These are phyloP conservation scores for Plantago major DNA, from an alignment of 257 asterid genomes.

Conservation along the genomic window DNA sequence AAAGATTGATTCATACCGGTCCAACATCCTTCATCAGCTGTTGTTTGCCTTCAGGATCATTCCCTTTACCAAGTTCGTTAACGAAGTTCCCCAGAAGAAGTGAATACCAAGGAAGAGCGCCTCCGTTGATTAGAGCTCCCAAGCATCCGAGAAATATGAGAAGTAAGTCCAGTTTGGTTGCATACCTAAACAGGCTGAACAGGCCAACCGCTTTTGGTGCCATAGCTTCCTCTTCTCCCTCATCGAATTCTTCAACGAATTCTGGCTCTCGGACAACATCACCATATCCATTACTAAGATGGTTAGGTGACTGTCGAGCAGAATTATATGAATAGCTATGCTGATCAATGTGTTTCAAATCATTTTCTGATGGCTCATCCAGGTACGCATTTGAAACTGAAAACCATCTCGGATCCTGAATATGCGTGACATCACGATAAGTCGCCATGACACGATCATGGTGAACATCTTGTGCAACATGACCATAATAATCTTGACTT, in stretches of 20 bases:
- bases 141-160: slow-evolving; percentile 63
- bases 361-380: slow-evolving; percentile 17
- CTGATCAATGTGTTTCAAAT: slow-evolving; percentile 18
- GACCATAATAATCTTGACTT: slow-evolving; percentile 31
- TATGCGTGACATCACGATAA: slow-evolving; percentile 21
- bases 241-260: slow-evolving; percentile 36
- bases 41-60: slow-evolving; percentile 24
- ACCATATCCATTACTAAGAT: slow-evolving; percentile 18
- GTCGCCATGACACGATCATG: slow-evolving; percentile 33
- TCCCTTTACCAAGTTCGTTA: slow-evolving; percentile 44
- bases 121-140: slow-evolving; percentile 81
- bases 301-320: slow-evolving; percentile 21
- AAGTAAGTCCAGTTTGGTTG: slow-evolving; percentile 55
- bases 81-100: slow-evolving; percentile 65
- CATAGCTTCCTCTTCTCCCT: slow-evolving; percentile 42
- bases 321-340: slow-evolving; percentile 14
- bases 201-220: slow-evolving; percentile 44
- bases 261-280: slow-evolving; percentile 19
- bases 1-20: slow-evolving; percentile 31
- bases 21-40: slow-evolving; percentile 69
- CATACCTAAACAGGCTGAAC: slow-evolving; percentile 60
- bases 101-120: slow-evolving; percentile 91
- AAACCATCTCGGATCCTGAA: slow-evolving; percentile 42
- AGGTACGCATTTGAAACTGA: slow-evolving; percentile 42
- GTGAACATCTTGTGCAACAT: slow-evolving; percentile 25